phyloP scores from a whole-genome alignment of 768 basidiomycete species.

The Cubamyces lactineus region DNA sequence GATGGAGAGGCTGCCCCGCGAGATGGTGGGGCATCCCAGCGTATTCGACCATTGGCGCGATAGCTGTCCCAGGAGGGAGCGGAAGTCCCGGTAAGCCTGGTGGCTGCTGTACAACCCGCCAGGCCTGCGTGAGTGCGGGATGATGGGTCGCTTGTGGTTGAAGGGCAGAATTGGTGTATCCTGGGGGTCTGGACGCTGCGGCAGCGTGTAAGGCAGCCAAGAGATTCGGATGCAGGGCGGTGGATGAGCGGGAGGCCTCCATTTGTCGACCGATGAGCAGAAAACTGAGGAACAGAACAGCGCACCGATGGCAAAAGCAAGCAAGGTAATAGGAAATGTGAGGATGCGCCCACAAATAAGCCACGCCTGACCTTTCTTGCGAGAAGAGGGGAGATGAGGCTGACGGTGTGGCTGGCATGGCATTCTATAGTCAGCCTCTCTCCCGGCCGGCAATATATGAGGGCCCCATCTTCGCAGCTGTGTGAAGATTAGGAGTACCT shows the following conservation, averaged over 20 bases:
- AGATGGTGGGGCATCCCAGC: background rate
- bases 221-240: background rate
- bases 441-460: no score
- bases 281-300: background rate
- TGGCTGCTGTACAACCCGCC: no score
- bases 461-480: no score
- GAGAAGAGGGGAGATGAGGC: no score
- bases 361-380: no score
- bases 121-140: background rate
- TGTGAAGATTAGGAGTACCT: no score
- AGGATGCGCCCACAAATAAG: background rate
- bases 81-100: background rate
- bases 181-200: background rate
- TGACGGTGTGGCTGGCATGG: no score
- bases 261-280: background rate
- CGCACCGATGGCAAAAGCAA: background rate
- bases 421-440: no score
- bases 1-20: background rate
- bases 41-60: background rate
- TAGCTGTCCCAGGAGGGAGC: background rate
- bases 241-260: background rate
- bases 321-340: no score
- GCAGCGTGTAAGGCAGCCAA: background rate
- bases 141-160: background rate
- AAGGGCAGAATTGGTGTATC: background rate